These are phyloP conservation scores for Aspergillus sp. DNA, from an alignment of 2,329 filamentous ascomycete species.

Conservation along the genomic window DNA sequence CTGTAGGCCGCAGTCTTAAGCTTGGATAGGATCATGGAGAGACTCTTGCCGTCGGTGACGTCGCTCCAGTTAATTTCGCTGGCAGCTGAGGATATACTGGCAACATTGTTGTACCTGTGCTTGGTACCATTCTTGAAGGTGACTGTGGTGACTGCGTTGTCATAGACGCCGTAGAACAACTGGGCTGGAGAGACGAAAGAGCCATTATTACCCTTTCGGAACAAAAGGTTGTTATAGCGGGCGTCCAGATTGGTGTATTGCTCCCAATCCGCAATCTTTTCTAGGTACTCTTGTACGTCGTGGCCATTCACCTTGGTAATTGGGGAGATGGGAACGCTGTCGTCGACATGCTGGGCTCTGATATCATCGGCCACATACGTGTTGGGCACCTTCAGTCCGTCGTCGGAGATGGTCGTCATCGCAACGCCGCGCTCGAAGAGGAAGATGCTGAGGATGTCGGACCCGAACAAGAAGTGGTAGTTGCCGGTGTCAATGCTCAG, in stretches of 20 bases:
- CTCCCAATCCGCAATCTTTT: conserved; percentile 12
- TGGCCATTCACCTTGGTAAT: conserved; percentile 25
- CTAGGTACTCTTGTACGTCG: conserved; percentile 21
- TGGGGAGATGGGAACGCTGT: conserved; percentile 13
- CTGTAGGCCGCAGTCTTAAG: too few relatives aligned
- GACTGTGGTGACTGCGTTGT: conserved; percentile 20
- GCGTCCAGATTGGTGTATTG: conserved; percentile 24
- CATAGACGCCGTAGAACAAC: conserved; percentile 14
- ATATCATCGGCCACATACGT: conserved; percentile 11
- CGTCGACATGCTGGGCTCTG: conserved; percentile 2
- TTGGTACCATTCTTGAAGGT: conserved; percentile 26
- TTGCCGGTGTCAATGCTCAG: conserved; percentile 5
- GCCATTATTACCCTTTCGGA: conserved; percentile 1
- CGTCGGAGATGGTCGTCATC: conserved; percentile 5
- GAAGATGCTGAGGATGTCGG: conserved; percentile 7
- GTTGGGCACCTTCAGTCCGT: conserved; percentile 1
- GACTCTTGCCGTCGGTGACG: conserved; percentile 32
- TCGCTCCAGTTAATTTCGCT: conserved; percentile 20
- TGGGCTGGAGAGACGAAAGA: conserved; percentile 5
- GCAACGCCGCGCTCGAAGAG: conserved; percentile 1
- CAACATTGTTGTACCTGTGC: neutral
- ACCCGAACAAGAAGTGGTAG: conserved; percentile 5
- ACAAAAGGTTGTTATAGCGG: conserved; percentile 27
- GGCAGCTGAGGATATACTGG: neutral
- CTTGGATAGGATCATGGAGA: conserved; percentile 21